These are phyloP conservation scores for Asterionellopsis glacialis DNA, from an alignment of 108 stramenopile species.

Conservation along the genomic window DNA sequence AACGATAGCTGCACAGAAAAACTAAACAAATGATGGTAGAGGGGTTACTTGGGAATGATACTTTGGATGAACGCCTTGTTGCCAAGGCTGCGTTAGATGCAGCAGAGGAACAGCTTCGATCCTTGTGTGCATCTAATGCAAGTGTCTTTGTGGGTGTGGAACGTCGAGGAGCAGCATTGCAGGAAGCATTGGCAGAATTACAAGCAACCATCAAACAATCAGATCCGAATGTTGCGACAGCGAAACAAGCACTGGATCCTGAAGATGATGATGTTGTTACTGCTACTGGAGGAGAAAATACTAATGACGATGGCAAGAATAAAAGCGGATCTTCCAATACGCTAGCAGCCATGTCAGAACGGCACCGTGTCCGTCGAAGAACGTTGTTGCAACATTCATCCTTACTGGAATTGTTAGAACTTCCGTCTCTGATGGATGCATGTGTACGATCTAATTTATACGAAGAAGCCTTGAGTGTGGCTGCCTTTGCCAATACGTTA, in stretches of 20 bases:
- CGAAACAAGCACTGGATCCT: slow-evolving; percentile 53
- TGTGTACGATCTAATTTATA: slow-evolving; percentile 80
- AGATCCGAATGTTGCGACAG: slow-evolving; percentile 39
- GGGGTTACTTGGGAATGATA: background rate
- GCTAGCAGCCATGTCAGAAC: slow-evolving; percentile 70
- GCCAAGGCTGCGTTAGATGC: slow-evolving; percentile 64
- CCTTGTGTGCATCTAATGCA: slow-evolving; percentile 72
- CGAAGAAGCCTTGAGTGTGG: slow-evolving; percentile 81
- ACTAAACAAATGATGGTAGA: too few relatives aligned
- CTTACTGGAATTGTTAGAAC: slow-evolving; percentile 73
- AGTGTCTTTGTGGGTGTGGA: slow-evolving; percentile 81
- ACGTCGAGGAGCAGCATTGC: slow-evolving; percentile 62
- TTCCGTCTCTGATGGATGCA: slow-evolving; percentile 85
- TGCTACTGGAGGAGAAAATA: too few relatives aligned
- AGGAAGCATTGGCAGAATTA: slow-evolving; percentile 48
- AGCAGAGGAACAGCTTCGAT: slow-evolving; percentile 69
- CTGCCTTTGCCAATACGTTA: slow-evolving; percentile 81
- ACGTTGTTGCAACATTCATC: slow-evolving; percentile 82
- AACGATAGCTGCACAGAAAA: too few relatives aligned
- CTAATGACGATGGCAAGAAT: too few relatives aligned
- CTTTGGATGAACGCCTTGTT: slow-evolving; percentile 63
- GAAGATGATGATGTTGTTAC: slow-evolving; percentile 27
- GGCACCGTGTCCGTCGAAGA: slow-evolving; percentile 72
- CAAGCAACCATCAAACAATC: slow-evolving; percentile 22
- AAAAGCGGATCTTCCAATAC: slow-evolving; percentile 22